A percentile compares a stretch with the other conserved stretches of the same genome.
phyloP scores from a whole-genome alignment of 805 yeast genomes.

The Sungouiozyma intestinalis region DNA sequence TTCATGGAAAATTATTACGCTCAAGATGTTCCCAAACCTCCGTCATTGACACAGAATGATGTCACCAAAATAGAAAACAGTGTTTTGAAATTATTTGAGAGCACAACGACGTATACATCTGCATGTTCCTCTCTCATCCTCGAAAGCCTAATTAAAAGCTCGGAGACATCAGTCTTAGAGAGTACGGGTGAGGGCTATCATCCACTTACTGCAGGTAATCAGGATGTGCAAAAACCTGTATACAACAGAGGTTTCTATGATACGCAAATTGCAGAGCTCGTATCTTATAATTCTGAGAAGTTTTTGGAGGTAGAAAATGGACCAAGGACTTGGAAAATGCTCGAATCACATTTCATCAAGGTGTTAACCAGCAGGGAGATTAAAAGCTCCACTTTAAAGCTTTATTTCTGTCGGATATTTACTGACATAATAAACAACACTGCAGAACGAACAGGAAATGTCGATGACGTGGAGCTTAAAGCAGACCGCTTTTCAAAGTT shows the following conservation, averaged over 20 bases:
- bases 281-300: slow-evolving; percentile 41
- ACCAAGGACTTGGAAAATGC: slow-evolving; percentile 36
- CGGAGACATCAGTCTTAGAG: slow-evolving; percentile 13
- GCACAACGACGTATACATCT: slow-evolving; percentile 45
- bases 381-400: slow-evolving; percentile 34
- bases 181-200: slow-evolving; percentile 11
- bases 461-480: slow-evolving; percentile 12
- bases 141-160: slow-evolving; percentile 28
- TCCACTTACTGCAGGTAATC: slow-evolving; percentile 15
- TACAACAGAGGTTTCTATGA: slow-evolving; percentile 49
- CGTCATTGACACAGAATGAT: slow-evolving; percentile 38
- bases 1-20: slow-evolving; percentile 26
- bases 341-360: slow-evolving; percentile 37
- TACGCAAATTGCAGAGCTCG: slow-evolving; percentile 41
- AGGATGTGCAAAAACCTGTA: slow-evolving; percentile 30
- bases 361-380: slow-evolving; percentile 36
- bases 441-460: slow-evolving; percentile 19
- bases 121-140: slow-evolving; percentile 41
- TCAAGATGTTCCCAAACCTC: slow-evolving; percentile 34
- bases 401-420: slow-evolving; percentile 40
- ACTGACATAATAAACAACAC: slow-evolving; percentile 37
- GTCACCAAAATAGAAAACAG: slow-evolving; percentile 43
- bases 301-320: slow-evolving; percentile 30
- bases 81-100: slow-evolving; percentile 49
- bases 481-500: slow-evolving; percentile 17